Conservation (phyloP, 2,329 filamentous ascomycete species). For the Clonostachys byssicola region DNA sequence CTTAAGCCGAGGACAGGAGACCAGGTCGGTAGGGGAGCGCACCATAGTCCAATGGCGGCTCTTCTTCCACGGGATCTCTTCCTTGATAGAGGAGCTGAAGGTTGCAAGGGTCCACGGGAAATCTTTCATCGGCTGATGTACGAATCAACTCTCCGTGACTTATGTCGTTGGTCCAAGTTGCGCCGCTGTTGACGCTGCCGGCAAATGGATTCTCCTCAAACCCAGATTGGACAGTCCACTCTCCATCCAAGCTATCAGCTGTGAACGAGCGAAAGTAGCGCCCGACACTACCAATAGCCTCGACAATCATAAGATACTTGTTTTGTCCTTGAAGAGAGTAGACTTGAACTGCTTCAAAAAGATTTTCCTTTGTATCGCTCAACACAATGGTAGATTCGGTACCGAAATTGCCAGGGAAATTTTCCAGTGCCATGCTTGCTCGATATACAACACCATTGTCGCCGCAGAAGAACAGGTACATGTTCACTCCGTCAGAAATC, state of each 20-base stretch:
- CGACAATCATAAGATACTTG: constrained; percentile 65
- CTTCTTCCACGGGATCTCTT: constrained; percentile 24
- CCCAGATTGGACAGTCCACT: constrained; percentile 54
- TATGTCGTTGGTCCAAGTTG: constrained; percentile 63
- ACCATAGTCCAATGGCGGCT: constrained; percentile 35
- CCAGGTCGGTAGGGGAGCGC: constrained; percentile 49
- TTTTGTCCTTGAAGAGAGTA: constrained; percentile 52
- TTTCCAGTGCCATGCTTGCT: constrained; percentile 55
- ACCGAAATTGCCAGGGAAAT: constrained; percentile 60
- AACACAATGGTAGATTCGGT: constrained; percentile 41
- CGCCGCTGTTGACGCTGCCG: constrained; percentile 62
- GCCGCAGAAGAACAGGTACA: constrained; percentile 66
- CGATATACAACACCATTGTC: constrained; percentile 67
- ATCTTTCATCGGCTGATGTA: constrained; percentile 53
- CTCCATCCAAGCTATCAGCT: constrained; percentile 47
- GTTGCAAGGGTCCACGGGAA: constrained; percentile 60
- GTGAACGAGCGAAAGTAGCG: constrained; percentile 67
- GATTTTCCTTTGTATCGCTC: constrained; percentile 47
- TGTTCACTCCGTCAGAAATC: constrained; percentile 55
- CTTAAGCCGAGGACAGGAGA: constrained; percentile 34
- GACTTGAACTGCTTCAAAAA: constrained; percentile 65
- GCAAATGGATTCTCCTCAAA: constrained; percentile 57
- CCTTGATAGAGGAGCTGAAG: constrained; percentile 64
- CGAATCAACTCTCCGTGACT: constrained; percentile 61
- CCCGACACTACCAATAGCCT: constrained; percentile 51